Percentiles rank a stretch among this genome's conserved stretches.
phyloP scores from a whole-genome alignment of 2,329 filamentous ascomycete species.

The Fusarium burgessii region DNA sequence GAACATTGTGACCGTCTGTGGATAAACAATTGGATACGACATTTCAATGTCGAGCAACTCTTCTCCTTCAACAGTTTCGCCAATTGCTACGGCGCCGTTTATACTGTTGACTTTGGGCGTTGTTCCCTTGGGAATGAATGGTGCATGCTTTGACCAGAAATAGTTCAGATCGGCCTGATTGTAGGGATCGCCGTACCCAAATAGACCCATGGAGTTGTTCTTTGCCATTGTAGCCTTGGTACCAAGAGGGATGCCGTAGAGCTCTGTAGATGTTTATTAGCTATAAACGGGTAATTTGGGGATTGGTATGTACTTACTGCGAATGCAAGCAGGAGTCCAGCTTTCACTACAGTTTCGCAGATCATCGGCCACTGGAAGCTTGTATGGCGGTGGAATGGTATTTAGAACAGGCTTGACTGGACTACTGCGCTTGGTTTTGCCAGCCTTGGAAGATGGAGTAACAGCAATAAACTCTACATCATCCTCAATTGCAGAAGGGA shows the following conservation, averaged over 20 bases:
- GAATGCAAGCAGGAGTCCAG: conserved; percentile 8
- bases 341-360: conserved; percentile 4
- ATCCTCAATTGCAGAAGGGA: neutral
- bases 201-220: conserved; percentile 1
- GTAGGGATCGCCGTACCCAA: neutral
- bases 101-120: conserved; percentile 1
- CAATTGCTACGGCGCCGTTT: neutral
- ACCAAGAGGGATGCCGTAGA: neutral
- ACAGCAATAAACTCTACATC: neutral
- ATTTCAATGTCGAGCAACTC: conserved; percentile 4
- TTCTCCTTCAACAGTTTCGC: neutral
- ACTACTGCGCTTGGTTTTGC: neutral
- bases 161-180: neutral
- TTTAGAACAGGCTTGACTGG: neutral
- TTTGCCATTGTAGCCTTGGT: neutral
- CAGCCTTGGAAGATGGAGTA: neutral
- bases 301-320: neutral
- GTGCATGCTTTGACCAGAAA: conserved; percentile 2
- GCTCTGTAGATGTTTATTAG: neutral
- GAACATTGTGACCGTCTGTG: neutral
- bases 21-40: conserved; percentile 1
- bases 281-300: accelerated
- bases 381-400: neutral
- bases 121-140: neutral
- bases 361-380: neutral